These are phyloP conservation scores for Mucor mucedo DNA, from an alignment of 371 early-diverging fungal species.

Conservation along the genomic window DNA sequence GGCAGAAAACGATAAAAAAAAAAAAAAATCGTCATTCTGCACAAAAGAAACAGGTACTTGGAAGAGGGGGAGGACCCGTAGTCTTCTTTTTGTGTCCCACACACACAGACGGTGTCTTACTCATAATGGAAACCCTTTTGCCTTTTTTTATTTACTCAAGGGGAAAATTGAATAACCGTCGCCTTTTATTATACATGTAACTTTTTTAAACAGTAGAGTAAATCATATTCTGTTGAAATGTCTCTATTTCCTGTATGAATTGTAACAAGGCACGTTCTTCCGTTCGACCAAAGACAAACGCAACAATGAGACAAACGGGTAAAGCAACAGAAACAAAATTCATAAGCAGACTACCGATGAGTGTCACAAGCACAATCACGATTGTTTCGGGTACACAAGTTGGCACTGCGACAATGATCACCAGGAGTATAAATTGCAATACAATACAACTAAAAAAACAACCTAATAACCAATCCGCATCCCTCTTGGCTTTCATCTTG, in stretches of 20 bases:
- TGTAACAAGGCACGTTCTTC: constrained; percentile 28
- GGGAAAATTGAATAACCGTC: too few relatives aligned
- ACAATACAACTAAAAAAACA: neutral
- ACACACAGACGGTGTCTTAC: too few relatives aligned
- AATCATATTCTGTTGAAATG: neutral
- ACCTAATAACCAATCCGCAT: constrained; percentile 2
- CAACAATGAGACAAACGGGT: constrained; percentile 28
- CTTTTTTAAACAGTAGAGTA: too few relatives aligned
- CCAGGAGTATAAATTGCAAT: constrained; percentile 1
- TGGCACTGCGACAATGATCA: constrained; percentile 14
- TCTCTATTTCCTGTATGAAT: constrained; percentile 29
- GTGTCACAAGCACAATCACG: constrained; percentile 12
- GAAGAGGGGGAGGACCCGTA: too few relatives aligned
- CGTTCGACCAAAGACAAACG: constrained; percentile 35
- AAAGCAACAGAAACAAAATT: neutral
- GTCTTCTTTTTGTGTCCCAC: too few relatives aligned
- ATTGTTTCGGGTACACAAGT: constrained; percentile 7
- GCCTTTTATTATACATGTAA: too few relatives aligned
- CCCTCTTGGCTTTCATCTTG: neutral
- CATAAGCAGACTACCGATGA: constrained; percentile 19
- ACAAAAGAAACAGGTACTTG: too few relatives aligned
- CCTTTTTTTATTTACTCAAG: too few relatives aligned
- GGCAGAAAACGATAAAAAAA: too few relatives aligned
- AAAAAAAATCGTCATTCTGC: too few relatives aligned
- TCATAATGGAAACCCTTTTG: too few relatives aligned